Evolutionary conservation across 345 rosid species (phyloP), one percentile per base, ranked within the genome.

Genomic region (Moricandia arvensis): DNA sequence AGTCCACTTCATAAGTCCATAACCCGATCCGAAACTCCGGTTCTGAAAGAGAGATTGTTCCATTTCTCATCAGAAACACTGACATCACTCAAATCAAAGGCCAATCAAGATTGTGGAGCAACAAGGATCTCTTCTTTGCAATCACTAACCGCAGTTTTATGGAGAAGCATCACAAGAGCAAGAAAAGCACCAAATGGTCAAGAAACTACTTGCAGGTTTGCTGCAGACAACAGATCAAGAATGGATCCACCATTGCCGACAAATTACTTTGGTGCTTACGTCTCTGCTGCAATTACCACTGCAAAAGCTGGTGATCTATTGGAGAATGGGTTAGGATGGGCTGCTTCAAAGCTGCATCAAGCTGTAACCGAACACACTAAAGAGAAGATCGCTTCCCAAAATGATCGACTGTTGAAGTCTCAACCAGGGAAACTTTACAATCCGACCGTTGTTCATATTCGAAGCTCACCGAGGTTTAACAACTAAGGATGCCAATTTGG

Each of bases 401-500:
- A 3, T 1, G 29, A 54, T 18, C 29, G 13, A 21, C 18, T 12
- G 59, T 3, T 54, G 59, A 54, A 54, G 59, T 18, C 59, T 21
- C 29, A 5, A 3, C 12, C 59, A 4, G 59, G 5, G 6, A 9
- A 2, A 9, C 0, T 8, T 8, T 9, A 4, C 29, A 6, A 54
- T 9, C 59, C 6, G 13, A 18, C 9, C 12, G 5, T 84, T 63
- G 80, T 90, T 78, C 76, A 85, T 81, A 82, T 87, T 63, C 94
- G 96, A 70, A 85, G 98, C 81, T 93, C 96, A 0, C 95, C 95
- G 3, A 75, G 93, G 72, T 93, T 93, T 77, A 57, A 93, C 66
- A 90, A 75, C 82, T 93, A 90, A 0, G 93, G 85, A 30, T 70
- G 61, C 51, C 85, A 93, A 66, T 90, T 90, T 70, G 94, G 94